Conservation (phyloP, 2,329 filamentous ascomycete species). For the Arthrobotrys conoides region DNA sequence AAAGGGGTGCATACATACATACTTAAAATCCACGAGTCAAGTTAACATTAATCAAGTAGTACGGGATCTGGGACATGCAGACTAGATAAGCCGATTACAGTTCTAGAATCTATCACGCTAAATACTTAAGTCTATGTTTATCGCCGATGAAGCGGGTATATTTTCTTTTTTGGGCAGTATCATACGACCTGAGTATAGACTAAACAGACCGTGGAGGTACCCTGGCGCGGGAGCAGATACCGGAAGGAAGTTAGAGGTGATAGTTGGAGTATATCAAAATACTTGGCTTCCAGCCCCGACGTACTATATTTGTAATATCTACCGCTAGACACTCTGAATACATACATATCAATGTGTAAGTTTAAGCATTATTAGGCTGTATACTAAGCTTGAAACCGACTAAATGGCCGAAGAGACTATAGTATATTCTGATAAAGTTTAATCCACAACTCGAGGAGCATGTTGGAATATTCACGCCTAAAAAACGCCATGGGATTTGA, state of each 20-base stretch:
- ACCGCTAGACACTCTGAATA: neutral
- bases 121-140: neutral
- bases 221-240: constrained; percentile 22
- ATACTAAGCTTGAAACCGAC: too few relatives aligned
- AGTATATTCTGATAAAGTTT: too few relatives aligned
- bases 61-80: constrained; percentile 18
- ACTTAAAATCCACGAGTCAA: neutral
- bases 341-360: neutral
- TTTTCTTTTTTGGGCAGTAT: constrained; percentile 26
- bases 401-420: too few relatives aligned
- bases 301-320: neutral
- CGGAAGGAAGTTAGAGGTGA: constrained; percentile 7
- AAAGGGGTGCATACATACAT: constrained; percentile 12
- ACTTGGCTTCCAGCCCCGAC: constrained; percentile 2
- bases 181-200: neutral
- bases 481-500: neutral
- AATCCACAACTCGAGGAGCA: too few relatives aligned
- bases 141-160: constrained; percentile 20
- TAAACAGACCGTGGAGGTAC: neutral
- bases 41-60: neutral
- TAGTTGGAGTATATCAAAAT: neutral
- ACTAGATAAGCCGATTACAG: neutral
- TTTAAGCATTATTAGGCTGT: neutral
- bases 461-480: too few relatives aligned
- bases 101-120: constrained; percentile 17